A percentile compares a stretch with the other conserved stretches of the same genome.
Evolutionary conservation across 805 yeast species (phyloP).

Genomic region (Candida coleopterorum): DNA sequence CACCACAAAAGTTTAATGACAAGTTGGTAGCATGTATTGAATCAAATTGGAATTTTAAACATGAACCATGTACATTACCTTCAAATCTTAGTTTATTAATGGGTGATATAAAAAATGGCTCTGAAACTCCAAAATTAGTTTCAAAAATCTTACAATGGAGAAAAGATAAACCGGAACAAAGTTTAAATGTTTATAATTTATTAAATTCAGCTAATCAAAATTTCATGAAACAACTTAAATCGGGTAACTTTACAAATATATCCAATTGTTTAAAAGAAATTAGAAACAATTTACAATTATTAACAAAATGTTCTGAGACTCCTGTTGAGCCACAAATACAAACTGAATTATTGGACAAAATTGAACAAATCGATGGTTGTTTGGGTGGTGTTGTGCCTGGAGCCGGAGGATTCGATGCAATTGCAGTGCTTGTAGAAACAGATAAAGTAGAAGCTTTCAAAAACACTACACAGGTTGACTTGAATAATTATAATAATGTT

Average conservation of each 20-base stretch:
- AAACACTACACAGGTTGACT: slow-evolving; percentile 14
- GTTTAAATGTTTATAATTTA: slow-evolving; percentile 47
- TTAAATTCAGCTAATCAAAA: slow-evolving; percentile 61
- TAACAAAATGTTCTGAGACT: slow-evolving; percentile 69
- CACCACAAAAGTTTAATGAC: slow-evolving; percentile 5
- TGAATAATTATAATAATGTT: slow-evolving; percentile 39
- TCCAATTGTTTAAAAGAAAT: slow-evolving; percentile 41
- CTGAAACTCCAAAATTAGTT: slow-evolving; percentile 91
- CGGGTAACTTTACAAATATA: slow-evolving; percentile 20
- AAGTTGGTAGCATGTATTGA: slow-evolving; percentile 35
- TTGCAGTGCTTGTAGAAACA: slow-evolving; percentile 62
- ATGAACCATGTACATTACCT: slow-evolving; percentile 59
- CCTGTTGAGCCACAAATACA: slow-evolving; percentile 85
- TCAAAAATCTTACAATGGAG: slow-evolving; percentile 72
- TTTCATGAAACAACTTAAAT: slow-evolving; percentile 24
- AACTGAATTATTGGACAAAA: slow-evolving; percentile 57
- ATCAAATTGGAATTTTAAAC: slow-evolving; percentile 59
- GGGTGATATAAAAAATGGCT: slow-evolving; percentile 94
- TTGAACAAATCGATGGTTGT: slow-evolving; percentile 57
- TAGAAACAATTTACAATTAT: slow-evolving; percentile 50
- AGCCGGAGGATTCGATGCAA: slow-evolving; percentile 97
- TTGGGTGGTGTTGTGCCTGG: slow-evolving; percentile 98
- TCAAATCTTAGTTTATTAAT: slow-evolving; percentile 63
- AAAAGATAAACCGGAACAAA: slow-evolving; percentile 42
- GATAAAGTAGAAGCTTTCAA: slow-evolving; percentile 29